Conservation (phyloP, 805 yeast genomes). For the Spathaspora passalidarum region DNA sequence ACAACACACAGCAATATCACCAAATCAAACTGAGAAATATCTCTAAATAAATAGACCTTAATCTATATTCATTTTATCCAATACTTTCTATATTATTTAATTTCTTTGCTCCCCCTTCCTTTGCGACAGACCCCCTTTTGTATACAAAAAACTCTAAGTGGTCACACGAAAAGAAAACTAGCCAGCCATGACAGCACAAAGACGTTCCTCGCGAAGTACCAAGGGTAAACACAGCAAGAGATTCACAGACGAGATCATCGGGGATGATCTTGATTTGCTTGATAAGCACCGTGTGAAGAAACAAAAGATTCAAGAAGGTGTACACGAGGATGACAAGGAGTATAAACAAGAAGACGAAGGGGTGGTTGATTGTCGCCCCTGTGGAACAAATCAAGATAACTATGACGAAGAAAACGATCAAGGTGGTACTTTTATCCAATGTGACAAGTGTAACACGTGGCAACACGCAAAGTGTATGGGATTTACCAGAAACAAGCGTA, state of each 20-base stretch:
- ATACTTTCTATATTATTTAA: conserved; percentile 28
- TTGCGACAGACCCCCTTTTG: conserved; percentile 19
- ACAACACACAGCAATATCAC: background rate
- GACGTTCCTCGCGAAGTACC: conserved; percentile 37
- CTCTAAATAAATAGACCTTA: background rate
- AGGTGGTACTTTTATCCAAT: conserved; percentile 53
- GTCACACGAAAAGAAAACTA: conserved; percentile 19
- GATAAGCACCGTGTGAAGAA: background rate
- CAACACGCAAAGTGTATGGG: conserved; percentile 68
- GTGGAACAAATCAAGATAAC: conserved; percentile 58
- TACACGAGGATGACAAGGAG: conserved; percentile 12
- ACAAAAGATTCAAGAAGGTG: conserved; percentile 5
- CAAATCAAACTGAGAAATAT: background rate
- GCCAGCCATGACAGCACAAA: conserved; percentile 15
- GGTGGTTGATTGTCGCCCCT: conserved; percentile 55
- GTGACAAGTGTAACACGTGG: conserved; percentile 68
- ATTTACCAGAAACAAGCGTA: conserved; percentile 30
- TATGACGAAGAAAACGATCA: conserved; percentile 56
- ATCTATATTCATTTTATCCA: conserved; percentile 24
- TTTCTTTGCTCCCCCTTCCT: conserved; percentile 22
- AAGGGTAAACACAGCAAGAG: conserved; percentile 39
- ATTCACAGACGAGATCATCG: conserved; percentile 15
- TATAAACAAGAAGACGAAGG: conserved; percentile 28
- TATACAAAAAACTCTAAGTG: background rate
- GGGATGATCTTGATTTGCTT: background rate